Evolutionary conservation across 768 basidiomycete genomes (phyloP).

Genomic region (Brasilioporus rufonigricans): DNA sequence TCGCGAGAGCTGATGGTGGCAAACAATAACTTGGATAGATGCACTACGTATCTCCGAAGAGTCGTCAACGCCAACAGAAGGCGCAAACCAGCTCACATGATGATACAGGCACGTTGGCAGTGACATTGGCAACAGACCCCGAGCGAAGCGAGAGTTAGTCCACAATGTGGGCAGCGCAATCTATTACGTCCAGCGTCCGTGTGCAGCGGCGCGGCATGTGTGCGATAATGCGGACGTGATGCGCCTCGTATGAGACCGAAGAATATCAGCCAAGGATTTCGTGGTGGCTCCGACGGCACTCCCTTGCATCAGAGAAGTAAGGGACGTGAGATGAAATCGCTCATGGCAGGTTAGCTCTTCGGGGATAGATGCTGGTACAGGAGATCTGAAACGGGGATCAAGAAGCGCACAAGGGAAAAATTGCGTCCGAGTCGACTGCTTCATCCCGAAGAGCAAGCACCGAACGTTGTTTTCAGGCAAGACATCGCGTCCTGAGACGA

Average conservation of each 20-base stretch:
- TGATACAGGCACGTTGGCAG: background rate
- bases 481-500: conserved; percentile 3
- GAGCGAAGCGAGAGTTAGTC: conserved; percentile 18
- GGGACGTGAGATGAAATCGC: conserved; percentile 11
- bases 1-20: background rate
- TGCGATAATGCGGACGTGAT: conserved; percentile 19
- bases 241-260: conserved; percentile 22
- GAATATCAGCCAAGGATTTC: conserved; percentile 19
- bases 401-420: background rate
- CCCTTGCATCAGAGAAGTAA: conserved; percentile 7
- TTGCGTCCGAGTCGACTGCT: background rate
- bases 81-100: conserved; percentile 16
- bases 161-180: conserved; percentile 18
- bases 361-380: conserved; percentile 5
- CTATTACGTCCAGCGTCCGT: background rate
- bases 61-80: conserved; percentile 16
- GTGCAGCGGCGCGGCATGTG: conserved; percentile 15
- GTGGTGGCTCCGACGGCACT: background rate
- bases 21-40: conserved; percentile 17
- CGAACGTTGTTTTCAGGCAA: background rate
- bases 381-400: background rate
- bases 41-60: conserved; percentile 20
- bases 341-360: conserved; percentile 10
- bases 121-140: background rate
- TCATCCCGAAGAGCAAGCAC: conserved; percentile 22